Conservation (phyloP, 441 rosid genomes). For the Mallotus repandus region DNA sequence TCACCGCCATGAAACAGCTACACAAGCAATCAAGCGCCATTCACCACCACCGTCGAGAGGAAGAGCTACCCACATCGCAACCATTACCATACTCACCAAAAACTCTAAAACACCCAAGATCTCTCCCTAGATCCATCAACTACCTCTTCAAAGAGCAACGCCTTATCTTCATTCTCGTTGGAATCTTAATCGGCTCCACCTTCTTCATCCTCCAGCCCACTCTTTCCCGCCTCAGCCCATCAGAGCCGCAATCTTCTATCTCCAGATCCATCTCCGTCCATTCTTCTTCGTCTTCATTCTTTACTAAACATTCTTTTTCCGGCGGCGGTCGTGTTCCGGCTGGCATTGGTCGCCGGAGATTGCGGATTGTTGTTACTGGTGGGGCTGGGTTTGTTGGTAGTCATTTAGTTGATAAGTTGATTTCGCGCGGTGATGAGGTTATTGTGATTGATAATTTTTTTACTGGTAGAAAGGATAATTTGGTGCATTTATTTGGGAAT, state of each 20-base stretch:
- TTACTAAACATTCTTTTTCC: conserved; percentile 15
- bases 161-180: conserved; percentile 81
- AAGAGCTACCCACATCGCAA: conserved; percentile 47
- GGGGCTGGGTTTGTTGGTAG: conserved; percentile 98
- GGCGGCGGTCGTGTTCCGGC: conserved; percentile 59
- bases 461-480: conserved; percentile 87
- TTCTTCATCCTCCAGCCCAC: conserved; percentile 88
- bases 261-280: conserved; percentile 30
- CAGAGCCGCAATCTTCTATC: conserved; percentile 38
- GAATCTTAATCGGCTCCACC: conserved; percentile 81
- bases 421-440: conserved; percentile 85
- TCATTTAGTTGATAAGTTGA: conserved; percentile 86
- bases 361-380: conserved; percentile 87
- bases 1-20: conserved; percentile 60
- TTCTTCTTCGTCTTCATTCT: conserved; percentile 11
- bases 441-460: conserved; percentile 93
- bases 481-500: conserved; percentile 71
- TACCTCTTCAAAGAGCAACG: conserved; percentile 83
- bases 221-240: conserved; percentile 57
- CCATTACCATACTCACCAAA: conserved; percentile 61
- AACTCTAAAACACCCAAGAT: conserved; percentile 55
- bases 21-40: conserved; percentile 70
- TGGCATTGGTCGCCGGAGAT: conserved; percentile 52
- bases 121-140: conserved; percentile 78
- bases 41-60: conserved; percentile 48